Evolutionary conservation across 2,329 filamentous ascomycete genomes (phyloP).

Genomic region (Coniosporium uncinatum): DNA sequence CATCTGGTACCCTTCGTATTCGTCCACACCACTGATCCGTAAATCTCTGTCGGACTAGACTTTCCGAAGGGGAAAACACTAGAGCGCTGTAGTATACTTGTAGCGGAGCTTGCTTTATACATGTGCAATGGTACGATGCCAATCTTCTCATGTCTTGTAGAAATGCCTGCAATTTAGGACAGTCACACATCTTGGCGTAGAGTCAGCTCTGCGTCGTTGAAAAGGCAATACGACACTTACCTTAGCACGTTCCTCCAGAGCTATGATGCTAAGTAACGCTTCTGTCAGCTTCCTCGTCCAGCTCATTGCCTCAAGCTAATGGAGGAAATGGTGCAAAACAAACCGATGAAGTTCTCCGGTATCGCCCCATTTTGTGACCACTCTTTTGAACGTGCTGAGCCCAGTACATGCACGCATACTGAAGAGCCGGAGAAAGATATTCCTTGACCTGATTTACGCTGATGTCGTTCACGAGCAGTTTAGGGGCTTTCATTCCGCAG

Average conservation of each 20-base stretch:
- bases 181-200: slow-evolving; percentile 2
- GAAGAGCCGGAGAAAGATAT: slow-evolving; percentile 1
- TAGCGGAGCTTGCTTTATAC: slow-evolving; percentile 22
- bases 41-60: slow-evolving; percentile 17
- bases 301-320: slow-evolving; percentile 2
- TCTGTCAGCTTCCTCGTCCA: not conserved
- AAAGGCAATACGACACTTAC: not conserved
- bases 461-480: not conserved
- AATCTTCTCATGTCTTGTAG: slow-evolving; percentile 23
- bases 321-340: not conserved
- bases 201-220: not conserved
- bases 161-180: slow-evolving; percentile 11
- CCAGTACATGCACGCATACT: slow-evolving; percentile 3
- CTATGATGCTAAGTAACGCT: not conserved
- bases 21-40: slow-evolving; percentile 9
- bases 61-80: slow-evolving; percentile 19
- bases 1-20: slow-evolving; percentile 7
- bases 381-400: slow-evolving; percentile 2
- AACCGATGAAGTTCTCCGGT: slow-evolving; percentile 2
- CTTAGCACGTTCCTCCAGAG: not conserved
- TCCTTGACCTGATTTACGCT: slow-evolving; percentile 1
- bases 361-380: not conserved
- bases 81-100: slow-evolving; percentile 26
- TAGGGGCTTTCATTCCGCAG: slow-evolving; percentile 1
- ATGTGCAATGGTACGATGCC: slow-evolving; percentile 16